A percentile compares a stretch with the other conserved stretches of the same genome.
Conservation (phyloP, 257 asterid genomes). For the Lycium ferocissimum region DNA sequence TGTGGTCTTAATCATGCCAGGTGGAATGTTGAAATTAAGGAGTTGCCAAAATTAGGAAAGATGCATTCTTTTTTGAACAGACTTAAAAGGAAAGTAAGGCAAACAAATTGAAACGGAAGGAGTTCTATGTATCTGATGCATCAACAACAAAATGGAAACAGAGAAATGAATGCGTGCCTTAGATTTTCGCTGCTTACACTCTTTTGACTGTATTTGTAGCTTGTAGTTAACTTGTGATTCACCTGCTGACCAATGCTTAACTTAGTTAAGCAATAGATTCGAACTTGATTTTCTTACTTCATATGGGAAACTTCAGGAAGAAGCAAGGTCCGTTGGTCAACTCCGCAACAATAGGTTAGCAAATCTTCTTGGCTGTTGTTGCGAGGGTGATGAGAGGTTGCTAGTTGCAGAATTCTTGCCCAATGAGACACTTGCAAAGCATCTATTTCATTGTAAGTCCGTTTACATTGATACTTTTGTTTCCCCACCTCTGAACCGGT, state of each 20-base stretch:
- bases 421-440: slow-evolving; percentile 90
- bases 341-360: slow-evolving; percentile 77
- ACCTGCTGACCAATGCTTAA: not conserved
- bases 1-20: too few species aligned
- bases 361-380: slow-evolving; percentile 90
- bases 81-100: too few species aligned
- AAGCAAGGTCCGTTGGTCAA: slow-evolving; percentile 89
- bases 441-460: slow-evolving; percentile 89
- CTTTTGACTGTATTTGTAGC: not conserved
- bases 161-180: slow-evolving; percentile 14
- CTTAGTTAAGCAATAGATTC: slow-evolving; percentile 20
- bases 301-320: slow-evolving; percentile 62
- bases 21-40: too few species aligned
- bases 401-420: slow-evolving; percentile 95
- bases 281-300: slow-evolving; percentile 23
- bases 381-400: slow-evolving; percentile 93
- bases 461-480: not conserved
- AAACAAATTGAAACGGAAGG: too few species aligned
- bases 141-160: slow-evolving; percentile 1
- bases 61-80: too few species aligned
- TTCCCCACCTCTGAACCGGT: slow-evolving; percentile 16
- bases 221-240: slow-evolving; percentile 13
- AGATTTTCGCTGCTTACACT: not conserved
- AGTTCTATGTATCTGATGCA: not conserved
- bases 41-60: too few species aligned